A percentile compares a stretch with the other conserved stretches of the same genome.
phyloP scores from a whole-genome alignment of 352 stramenopile genomes.

The Pythium phragmiticola region DNA sequence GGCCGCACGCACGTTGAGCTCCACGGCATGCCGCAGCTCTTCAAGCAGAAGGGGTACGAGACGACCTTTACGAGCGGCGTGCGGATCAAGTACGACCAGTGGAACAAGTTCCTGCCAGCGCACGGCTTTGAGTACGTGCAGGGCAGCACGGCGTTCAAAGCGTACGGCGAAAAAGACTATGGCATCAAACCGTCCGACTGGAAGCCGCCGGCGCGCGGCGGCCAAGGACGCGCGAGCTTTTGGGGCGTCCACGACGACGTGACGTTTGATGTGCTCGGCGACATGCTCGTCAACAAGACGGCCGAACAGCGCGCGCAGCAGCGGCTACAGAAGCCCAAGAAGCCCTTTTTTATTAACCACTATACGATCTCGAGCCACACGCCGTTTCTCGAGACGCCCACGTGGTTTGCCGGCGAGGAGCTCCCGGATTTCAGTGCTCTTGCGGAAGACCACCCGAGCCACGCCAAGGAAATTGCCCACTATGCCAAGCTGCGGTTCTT shows the following conservation, averaged over 20 bases:
- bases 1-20: slow-evolving; percentile 35
- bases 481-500: slow-evolving; percentile 59
- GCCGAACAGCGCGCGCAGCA: slow-evolving; percentile 31
- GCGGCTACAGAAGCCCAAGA: slow-evolving; percentile 30
- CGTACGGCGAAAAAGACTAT: slow-evolving; percentile 24
- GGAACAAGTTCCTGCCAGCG: slow-evolving; percentile 41
- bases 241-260: slow-evolving; percentile 55
- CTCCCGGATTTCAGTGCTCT: slow-evolving; percentile 39
- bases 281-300: slow-evolving; percentile 51
- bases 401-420: slow-evolving; percentile 36
- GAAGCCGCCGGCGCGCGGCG: slow-evolving; percentile 29
- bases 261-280: slow-evolving; percentile 33
- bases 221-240: slow-evolving; percentile 21
- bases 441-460: slow-evolving; percentile 14
- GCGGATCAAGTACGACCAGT: slow-evolving; percentile 46
- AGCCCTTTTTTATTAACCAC: slow-evolving; percentile 50
- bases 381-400: slow-evolving; percentile 33
- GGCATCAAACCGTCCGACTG: slow-evolving; percentile 30
- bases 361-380: slow-evolving; percentile 65
- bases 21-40: slow-evolving; percentile 51
- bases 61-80: slow-evolving; percentile 48
- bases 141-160: slow-evolving; percentile 29
- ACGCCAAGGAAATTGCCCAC: slow-evolving; percentile 19
- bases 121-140: slow-evolving; percentile 57
- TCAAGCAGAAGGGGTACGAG: slow-evolving; percentile 51